Percentiles rank a stretch among this genome's conserved stretches.
phyloP scores from a whole-genome alignment of 2,329 filamentous ascomycete species.

The Venturia oleaginea region DNA sequence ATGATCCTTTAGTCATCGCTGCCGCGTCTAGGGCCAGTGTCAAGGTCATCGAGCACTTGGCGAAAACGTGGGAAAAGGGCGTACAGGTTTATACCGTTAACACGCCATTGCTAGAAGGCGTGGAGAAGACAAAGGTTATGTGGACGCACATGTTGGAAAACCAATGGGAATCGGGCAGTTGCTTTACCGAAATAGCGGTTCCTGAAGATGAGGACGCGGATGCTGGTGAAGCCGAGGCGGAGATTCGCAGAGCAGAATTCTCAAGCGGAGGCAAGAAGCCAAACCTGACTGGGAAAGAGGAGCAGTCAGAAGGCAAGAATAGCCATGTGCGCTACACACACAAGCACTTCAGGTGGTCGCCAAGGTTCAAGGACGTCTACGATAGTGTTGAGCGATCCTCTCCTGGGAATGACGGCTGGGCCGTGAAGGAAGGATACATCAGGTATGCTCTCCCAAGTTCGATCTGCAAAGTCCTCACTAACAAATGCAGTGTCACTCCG shows the following conservation, averaged over 20 bases:
- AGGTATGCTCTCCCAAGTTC: slow-evolving; percentile 33
- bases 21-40: slow-evolving; percentile 68
- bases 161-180: slow-evolving; percentile 73
- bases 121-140: slow-evolving; percentile 63
- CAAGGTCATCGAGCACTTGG: slow-evolving; percentile 66
- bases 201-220: slow-evolving; percentile 50
- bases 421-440: slow-evolving; percentile 76
- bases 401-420: slow-evolving; percentile 88
- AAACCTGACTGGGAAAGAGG: slow-evolving; percentile 20
- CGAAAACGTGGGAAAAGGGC: slow-evolving; percentile 52
- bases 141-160: slow-evolving; percentile 87
- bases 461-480: slow-evolving; percentile 12
- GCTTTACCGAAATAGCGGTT: slow-evolving; percentile 68
- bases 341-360: slow-evolving; percentile 92
- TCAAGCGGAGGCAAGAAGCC: slow-evolving; percentile 29
- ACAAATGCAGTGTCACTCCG: slow-evolving; percentile 63
- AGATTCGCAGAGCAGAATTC: slow-evolving; percentile 57
- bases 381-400: slow-evolving; percentile 70
- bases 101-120: slow-evolving; percentile 70
- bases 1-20: slow-evolving; percentile 72
- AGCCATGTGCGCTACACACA: slow-evolving; percentile 52
- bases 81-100: slow-evolving; percentile 89
- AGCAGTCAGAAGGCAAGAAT: slow-evolving; percentile 25
- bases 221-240: slow-evolving; percentile 59
- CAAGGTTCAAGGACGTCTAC: slow-evolving; percentile 77